Base-by-base conservation (phyloP, 805 yeast species). In the Starmerella roubikii region DNA sequence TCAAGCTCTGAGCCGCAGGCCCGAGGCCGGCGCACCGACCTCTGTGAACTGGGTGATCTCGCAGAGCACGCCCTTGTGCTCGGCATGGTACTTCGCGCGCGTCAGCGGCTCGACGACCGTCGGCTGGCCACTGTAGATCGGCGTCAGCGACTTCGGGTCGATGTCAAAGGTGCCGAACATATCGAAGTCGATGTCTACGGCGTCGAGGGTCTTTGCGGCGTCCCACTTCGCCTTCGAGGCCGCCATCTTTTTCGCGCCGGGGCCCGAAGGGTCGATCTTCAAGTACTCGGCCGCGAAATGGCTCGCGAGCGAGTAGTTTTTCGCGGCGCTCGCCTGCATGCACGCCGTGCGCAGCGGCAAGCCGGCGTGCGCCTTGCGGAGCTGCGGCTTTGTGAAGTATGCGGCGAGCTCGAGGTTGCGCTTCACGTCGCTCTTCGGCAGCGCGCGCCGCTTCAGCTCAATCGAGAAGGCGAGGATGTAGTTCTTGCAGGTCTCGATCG, bases 401-500 rank as follows among this genome's bases (percentile, higher is more conserved):
- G 97, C 93, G 5, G 98, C 97, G 49, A 91, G 66, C 60, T 91
- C 97, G 55, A 91, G 68, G 59, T 84, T 86, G 47, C 97, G 79
- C 60, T 84, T 79, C 39, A 79, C 66, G 23, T 70, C 69, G 11
- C 51, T 45, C 10, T 76, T 67, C 24, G 79, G 82, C 42, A 93
- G 62, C 10, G 79, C 57, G 62, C 97, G 84, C 62, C 99, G 86
- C 40, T 71, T 72, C 47, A 88, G 68, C 61, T 91, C 99, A 47
- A 91, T 83, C 18, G 93, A 79, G 48, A 88, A 70, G 21, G 97
- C 98, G 37, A 91, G 59, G 52, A 91, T 85, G 60, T 91, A 91
- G 57, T 88, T 94, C 50, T 81, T 78, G 60, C 94, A 80, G 44
- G 80, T 66, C 13, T 67, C 65, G 48, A 91, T 63, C 3, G 85